These are phyloP conservation scores for Nitzschia palea DNA, from an alignment of 108 stramenopile genomes.

Conservation along the genomic window DNA sequence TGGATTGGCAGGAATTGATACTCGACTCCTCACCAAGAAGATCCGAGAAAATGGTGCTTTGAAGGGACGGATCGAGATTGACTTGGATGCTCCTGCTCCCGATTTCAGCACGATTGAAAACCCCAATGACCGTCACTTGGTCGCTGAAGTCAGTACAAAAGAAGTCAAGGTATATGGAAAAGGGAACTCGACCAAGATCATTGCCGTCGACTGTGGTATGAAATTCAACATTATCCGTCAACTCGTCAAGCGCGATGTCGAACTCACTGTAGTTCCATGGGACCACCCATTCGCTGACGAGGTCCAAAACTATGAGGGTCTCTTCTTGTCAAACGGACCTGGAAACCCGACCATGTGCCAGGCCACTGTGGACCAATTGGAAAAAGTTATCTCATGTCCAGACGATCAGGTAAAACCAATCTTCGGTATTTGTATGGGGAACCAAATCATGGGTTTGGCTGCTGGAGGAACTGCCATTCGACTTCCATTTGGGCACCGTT, in stretches of 20 bases:
- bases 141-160: slow-evolving; percentile 90
- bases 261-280: slow-evolving; percentile 95
- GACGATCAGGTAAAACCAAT: slow-evolving; percentile 92
- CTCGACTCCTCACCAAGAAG: slow-evolving; percentile 95
- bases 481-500: slow-evolving; percentile 97
- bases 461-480: slow-evolving; percentile 91
- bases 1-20: slow-evolving; percentile 93
- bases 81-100: slow-evolving; percentile 52
- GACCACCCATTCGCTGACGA: slow-evolving; percentile 89
- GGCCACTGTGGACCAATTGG: slow-evolving; percentile 78
- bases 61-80: slow-evolving; percentile 91
- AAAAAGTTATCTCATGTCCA: slow-evolving; percentile 69
- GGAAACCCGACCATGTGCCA: slow-evolving; percentile 95
- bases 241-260: slow-evolving; percentile 89
- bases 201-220: slow-evolving; percentile 98
- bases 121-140: slow-evolving; percentile 90
- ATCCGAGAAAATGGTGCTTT: slow-evolving; percentile 94
- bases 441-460: slow-evolving; percentile 95
- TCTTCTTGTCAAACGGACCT: slow-evolving; percentile 97
- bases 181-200: slow-evolving; percentile 87
- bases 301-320: slow-evolving; percentile 89
- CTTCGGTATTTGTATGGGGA: slow-evolving; percentile 98
- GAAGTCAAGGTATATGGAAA: slow-evolving; percentile 84
- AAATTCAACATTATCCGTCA: slow-evolving; percentile 99
- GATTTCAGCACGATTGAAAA: slow-evolving; percentile 63